Evolutionary conservation across 495 filamentous ascomycete species (phyloP), one percentile per base, ranked within the genome.

Genomic region (Annulohypoxylon stygium): DNA sequence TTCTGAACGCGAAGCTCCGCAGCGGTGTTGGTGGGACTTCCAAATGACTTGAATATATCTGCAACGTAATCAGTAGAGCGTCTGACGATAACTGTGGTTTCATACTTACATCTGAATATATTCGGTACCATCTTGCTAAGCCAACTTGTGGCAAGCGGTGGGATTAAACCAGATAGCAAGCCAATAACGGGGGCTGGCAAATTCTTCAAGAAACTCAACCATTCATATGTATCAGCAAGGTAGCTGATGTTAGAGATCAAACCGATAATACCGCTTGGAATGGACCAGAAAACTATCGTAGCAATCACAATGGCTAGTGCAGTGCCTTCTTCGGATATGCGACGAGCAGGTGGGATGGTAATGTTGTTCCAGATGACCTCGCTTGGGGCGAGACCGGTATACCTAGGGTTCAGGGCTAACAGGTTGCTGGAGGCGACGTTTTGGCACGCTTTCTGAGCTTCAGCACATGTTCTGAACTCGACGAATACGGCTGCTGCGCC

Each of bases 291-390:
- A 71, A 97, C 85, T 78, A 97, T 90, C 74, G 93, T 84, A 7
- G 86, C 90, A 10, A 84, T 77, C 23, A 97, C 87, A 75, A 91
- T 86, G 58, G 83, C 85, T 55, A 91, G 83, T 26, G 92, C 90
- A 11, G 85, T 83, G 43, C 90, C 84, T 64, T 90, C 85, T 55
- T 93, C 89, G 58, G 93, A 83, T 53, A 96, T 83, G 43, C 91
- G 87, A 75, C 93, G 90, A 88, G 91, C 92, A 90, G 93, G 96
- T 67, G 87, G 88, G 75, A 97, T 93, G 18, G 89, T 86, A 45
- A 97, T 85, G 72, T 94, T 93, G 50, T 82, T 82, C 94, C 94
- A 97, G 76, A 97, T 90, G 43, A 97, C 85, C 75, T 97, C 94
- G 20, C 86, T 85, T 0, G 94, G 95, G 48, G 86, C 87, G 45